A percentile compares a stretch with the other conserved stretches of the same genome.
Evolutionary conservation across 148 eudicot species (phyloP).

Genomic region (Rheum nobile): DNA sequence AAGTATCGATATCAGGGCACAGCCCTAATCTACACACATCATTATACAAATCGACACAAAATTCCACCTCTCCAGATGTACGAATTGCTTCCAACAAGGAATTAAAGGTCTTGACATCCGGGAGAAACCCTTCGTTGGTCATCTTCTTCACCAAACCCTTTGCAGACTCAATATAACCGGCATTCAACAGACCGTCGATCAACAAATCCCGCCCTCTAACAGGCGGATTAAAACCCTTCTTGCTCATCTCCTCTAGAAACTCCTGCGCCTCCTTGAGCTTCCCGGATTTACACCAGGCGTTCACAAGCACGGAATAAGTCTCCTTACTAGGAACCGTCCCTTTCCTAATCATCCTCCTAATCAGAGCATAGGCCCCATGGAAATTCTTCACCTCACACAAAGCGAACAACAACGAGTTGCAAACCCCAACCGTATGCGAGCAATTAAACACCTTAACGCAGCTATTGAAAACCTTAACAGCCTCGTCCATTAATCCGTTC

Average conservation of each 20-base stretch:
- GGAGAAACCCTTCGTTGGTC: constrained; percentile 75
- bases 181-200: constrained; percentile 79
- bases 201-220: constrained; percentile 83
- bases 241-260: constrained; percentile 90
- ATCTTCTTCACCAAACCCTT: constrained; percentile 70
- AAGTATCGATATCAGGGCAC: constrained; percentile 65
- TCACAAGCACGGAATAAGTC: constrained; percentile 74
- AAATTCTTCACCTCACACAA: constrained; percentile 76
- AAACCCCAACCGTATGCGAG: constrained; percentile 47
- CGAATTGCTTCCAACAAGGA: constrained; percentile 63
- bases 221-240: constrained; percentile 79
- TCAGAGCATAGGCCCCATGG: constrained; percentile 80
- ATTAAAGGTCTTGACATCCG: constrained; percentile 79
- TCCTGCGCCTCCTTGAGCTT: constrained; percentile 74
- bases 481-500: constrained; percentile 54
- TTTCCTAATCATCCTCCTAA: constrained; percentile 76
- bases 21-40: constrained; percentile 63
- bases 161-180: constrained; percentile 84
- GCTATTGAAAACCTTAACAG: constrained; percentile 68
- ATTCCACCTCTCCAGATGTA: constrained; percentile 65
- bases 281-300: constrained; percentile 92
- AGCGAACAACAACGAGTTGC: constrained; percentile 66
- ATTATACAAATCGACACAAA: constrained; percentile 58
- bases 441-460: constrained; percentile 37
- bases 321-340: constrained; percentile 57